phyloP scores from a whole-genome alignment of 805 yeast genomes.

The Torulaspora gathmanii region DNA sequence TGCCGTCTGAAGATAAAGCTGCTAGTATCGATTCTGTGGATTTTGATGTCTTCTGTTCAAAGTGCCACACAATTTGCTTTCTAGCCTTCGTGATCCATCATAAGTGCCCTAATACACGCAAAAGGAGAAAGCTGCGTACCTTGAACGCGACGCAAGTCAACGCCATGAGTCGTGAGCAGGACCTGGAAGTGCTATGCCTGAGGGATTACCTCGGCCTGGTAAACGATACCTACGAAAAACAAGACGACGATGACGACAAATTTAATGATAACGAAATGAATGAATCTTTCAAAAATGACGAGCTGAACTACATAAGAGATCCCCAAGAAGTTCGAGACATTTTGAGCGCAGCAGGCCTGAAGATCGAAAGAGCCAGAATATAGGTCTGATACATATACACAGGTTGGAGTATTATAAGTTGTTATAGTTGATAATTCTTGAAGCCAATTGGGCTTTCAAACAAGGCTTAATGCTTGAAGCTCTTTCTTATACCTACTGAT shows the following conservation, averaged over 20 bases:
- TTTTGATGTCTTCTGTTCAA: conserved; percentile 33
- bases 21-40: conserved; percentile 22
- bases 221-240: conserved; percentile 17
- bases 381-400: neutral
- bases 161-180: conserved; percentile 15
- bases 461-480: no score
- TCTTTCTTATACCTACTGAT: no score
- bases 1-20: neutral
- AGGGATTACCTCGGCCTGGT: conserved; percentile 14
- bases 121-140: conserved; percentile 18
- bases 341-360: conserved; percentile 12
- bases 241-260: conserved; percentile 5
- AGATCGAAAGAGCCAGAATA: conserved; percentile 10
- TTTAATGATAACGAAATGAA: conserved; percentile 6
- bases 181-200: conserved; percentile 13
- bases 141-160: conserved; percentile 15
- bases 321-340: conserved; percentile 18
- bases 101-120: conserved; percentile 11
- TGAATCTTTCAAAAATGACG: conserved; percentile 16
- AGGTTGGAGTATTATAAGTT: neutral
- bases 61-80: conserved; percentile 39
- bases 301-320: conserved; percentile 18
- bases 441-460: neutral
- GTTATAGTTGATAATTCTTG: neutral
- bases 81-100: conserved; percentile 33